Conservation (phyloP, 164 flowering plant genomes). For the Buxus sempervirens region DNA sequence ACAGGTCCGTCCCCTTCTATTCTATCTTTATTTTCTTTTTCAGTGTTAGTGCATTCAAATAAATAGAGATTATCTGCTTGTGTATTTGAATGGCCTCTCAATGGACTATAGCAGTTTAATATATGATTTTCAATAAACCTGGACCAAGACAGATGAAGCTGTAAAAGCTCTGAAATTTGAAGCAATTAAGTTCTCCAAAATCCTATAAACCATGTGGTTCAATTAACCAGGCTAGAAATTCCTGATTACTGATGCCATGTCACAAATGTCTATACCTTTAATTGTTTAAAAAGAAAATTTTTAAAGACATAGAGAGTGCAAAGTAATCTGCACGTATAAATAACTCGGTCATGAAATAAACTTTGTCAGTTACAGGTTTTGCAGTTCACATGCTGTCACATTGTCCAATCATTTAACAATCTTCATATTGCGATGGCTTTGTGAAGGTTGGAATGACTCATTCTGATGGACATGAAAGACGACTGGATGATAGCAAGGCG, state of each 20-base stretch:
- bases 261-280: no score
- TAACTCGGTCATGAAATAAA: no score
- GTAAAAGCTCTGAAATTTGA: background rate
- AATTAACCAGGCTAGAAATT: no score
- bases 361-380: no score
- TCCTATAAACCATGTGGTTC: background rate
- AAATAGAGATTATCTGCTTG: background rate
- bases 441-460: conserved; percentile 77
- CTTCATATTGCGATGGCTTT: conserved; percentile 5
- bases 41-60: background rate
- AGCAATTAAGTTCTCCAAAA: background rate
- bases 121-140: background rate
- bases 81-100: background rate
- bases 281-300: no score
- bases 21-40: background rate
- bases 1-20: conserved; percentile 71
- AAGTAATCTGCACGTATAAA: background rate
- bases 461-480: conserved; percentile 62
- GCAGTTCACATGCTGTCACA: no score
- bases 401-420: no score
- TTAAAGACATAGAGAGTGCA: no score
- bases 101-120: no score
- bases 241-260: no score
- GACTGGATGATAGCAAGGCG: conserved; percentile 63
- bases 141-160: background rate